These are phyloP conservation scores for Ophiocordyceps camponoti-saundersi DNA, from an alignment of 2,329 filamentous ascomycete genomes.

Conservation along the genomic window DNA sequence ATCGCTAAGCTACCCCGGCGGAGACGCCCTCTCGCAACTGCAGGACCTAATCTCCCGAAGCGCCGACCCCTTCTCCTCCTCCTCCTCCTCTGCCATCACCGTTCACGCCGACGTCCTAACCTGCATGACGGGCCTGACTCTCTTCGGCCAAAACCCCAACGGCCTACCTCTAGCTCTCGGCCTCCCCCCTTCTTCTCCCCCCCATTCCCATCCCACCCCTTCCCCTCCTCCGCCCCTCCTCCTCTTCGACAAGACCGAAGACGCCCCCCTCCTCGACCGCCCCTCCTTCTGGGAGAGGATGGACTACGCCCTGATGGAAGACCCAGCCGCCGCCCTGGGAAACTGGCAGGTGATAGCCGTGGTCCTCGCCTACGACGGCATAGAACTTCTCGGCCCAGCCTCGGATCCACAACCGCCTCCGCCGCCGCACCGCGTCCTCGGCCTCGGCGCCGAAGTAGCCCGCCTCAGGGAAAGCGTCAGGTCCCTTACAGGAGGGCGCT, in stretches of 20 bases:
- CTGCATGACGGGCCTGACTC: constrained; percentile 56
- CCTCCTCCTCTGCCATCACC: constrained; percentile 11
- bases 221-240: constrained; percentile 10
- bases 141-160: constrained; percentile 37
- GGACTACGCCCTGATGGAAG: constrained; percentile 44
- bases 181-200: constrained; percentile 1
- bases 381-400: constrained; percentile 38
- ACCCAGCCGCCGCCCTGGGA: constrained; percentile 26
- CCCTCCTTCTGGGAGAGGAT: constrained; percentile 45
- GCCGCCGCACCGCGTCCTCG: constrained; percentile 18
- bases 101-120: constrained; percentile 49
- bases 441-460: constrained; percentile 24
- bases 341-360: constrained; percentile 39
- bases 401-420: constrained; percentile 5
- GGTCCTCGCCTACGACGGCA: constrained; percentile 39
- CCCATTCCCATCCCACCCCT: constrained; percentile 3
- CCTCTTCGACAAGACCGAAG: constrained; percentile 48
- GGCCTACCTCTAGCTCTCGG: constrained; percentile 17
- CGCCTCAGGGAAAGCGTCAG: constrained; percentile 23
- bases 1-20: constrained; percentile 86
- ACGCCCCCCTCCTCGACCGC: constrained; percentile 21
- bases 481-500: constrained; percentile 39
- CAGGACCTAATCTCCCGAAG: constrained; percentile 14
- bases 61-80: constrained; percentile 6
- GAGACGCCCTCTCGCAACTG: constrained; percentile 50